These are phyloP conservation scores for Colletotrichum endophyticum DNA, from an alignment of 2,329 filamentous ascomycete genomes.

Conservation along the genomic window DNA sequence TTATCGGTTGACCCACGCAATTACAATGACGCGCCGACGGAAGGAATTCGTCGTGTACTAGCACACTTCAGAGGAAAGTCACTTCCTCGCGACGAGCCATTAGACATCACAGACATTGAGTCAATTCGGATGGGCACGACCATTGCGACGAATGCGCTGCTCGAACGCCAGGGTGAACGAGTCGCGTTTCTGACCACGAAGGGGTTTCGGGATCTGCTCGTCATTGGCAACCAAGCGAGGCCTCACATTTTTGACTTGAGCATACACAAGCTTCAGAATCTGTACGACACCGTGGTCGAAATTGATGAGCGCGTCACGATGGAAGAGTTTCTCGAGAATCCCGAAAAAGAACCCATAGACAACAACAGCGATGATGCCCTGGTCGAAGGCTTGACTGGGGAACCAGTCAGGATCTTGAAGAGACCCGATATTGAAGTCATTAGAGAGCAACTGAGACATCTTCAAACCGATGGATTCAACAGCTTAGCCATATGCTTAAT, in stretches of 20 bases:
- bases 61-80: conserved; percentile 63
- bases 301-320: conserved; percentile 75
- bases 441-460: conserved; percentile 57
- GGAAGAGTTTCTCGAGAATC: conserved; percentile 73
- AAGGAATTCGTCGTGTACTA: conserved; percentile 73
- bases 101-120: conserved; percentile 36
- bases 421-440: conserved; percentile 55
- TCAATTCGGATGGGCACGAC: conserved; percentile 80
- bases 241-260: conserved; percentile 76
- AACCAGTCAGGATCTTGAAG: conserved; percentile 67
- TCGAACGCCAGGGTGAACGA: conserved; percentile 74
- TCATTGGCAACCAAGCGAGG: conserved; percentile 75
- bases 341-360: conserved; percentile 40
- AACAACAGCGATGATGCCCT: conserved; percentile 45
- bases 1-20: conserved; percentile 75
- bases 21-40: conserved; percentile 73
- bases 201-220: conserved; percentile 71
- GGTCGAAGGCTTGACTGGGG: conserved; percentile 67
- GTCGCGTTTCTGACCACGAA: conserved; percentile 75
- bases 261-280: conserved; percentile 68
- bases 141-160: conserved; percentile 74
- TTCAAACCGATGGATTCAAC: conserved; percentile 63
- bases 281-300: conserved; percentile 73
- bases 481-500: conserved; percentile 66
- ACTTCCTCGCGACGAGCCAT: conserved; percentile 47